Conservation (phyloP, 2,329 filamentous ascomycete species). For the Sclerotinia spermophila region DNA sequence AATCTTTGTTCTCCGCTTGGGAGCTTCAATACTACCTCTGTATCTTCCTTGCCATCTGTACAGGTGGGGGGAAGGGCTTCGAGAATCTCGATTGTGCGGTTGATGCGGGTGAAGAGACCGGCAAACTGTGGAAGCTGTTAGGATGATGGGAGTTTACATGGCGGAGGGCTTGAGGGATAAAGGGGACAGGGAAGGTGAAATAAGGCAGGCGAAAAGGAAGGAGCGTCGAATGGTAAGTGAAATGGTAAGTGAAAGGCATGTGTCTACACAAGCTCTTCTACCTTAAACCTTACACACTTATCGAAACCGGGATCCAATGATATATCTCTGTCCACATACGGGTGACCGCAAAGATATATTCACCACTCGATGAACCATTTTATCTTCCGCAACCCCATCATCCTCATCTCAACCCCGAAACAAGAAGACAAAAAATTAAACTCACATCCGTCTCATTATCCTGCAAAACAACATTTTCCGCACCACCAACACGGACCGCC, state of each 20-base stretch:
- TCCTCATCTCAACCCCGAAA: neutral
- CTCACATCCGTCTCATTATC: conserved; percentile 15
- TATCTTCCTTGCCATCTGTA: conserved; percentile 44
- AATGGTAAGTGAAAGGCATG: neutral
- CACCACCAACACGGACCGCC: conserved; percentile 40
- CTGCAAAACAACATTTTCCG: conserved; percentile 25
- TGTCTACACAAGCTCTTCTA: neutral
- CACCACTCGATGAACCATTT: neutral
- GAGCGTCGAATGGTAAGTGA: too few relatives aligned
- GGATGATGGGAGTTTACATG: neutral
- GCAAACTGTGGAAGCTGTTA: conserved; percentile 39
- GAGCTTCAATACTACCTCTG: conserved; percentile 40
- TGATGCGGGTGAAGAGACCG: conserved; percentile 47
- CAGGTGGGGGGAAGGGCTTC: conserved; percentile 42
- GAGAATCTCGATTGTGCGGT: conserved; percentile 46
- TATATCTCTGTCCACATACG: conserved; percentile 38
- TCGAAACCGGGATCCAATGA: neutral
- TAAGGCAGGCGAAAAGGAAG: neutral
- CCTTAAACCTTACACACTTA: too few relatives aligned
- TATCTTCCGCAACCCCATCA: too few relatives aligned
- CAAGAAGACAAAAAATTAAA: neutral
- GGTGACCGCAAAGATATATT: neutral
- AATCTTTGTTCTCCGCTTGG: conserved; percentile 40
- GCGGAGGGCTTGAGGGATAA: neutral
- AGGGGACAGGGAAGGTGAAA: neutral